Base-by-base conservation (phyloP, 2,329 filamentous ascomycete genomes). In the Stemphylium lycopersici region DNA sequence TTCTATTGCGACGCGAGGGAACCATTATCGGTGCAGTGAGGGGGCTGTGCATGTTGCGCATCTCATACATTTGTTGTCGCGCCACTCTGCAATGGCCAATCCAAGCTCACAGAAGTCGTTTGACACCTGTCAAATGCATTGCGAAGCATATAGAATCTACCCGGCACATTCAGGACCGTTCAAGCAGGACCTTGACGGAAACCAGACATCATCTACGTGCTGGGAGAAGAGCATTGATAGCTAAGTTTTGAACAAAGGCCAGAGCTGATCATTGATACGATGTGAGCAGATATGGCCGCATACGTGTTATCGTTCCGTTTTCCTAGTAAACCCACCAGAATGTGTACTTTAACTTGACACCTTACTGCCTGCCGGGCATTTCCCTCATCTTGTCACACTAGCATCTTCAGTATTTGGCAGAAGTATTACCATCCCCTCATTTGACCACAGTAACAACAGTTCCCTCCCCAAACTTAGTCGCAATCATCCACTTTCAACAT, bases 21-120 rank as follows among this genome's bases (percentile, higher is more conserved):
- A 52, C 55, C 36, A 51, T 45, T 15, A 40, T 51, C 16, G 36
- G 59, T 54, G 40, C 57, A 56, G 45, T 37, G 2, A 16, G 44
- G 44, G 34, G 68, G 20, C 59, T 60, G 68, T 72, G 70, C 67
- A 33, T 57, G 70, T 71, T 63, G 60, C 71, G 59, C 16, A 50
- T 68, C 65, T 72, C 64, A 57, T 43, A 74, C 71, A 54, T 48
- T 54, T 60, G 55, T 29, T 45, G 71, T 72, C 63, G 70, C 70
- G 60, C 22, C 22, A 40, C 57, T 44, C 36, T 20, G 39, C 56
- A 42, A 53, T 58, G 48, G 59, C 68, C 68, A 69, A 64, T 69
- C 51, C 32, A 48, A 34, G 33, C 41, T 37, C 29, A 38, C 33
- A 32, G 41, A 48, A 31, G 39, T 39, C 29, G 53, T 64, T 57